A percentile compares a stretch with the other conserved stretches of the same genome.
phyloP scores from a whole-genome alignment of 768 basidiomycete genomes.

The Cyathus striatus region DNA sequence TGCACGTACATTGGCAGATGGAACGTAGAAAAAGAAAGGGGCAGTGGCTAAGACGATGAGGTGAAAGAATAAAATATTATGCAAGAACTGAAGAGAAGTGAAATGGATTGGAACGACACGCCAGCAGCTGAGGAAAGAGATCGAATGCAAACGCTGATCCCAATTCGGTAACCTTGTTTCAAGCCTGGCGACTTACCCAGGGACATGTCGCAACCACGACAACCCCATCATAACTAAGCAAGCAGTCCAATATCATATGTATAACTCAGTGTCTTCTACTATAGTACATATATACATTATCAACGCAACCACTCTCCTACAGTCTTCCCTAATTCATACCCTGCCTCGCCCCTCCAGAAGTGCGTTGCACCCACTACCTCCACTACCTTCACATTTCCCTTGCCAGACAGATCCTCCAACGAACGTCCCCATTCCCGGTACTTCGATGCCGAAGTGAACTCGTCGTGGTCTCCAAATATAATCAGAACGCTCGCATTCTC shows the following conservation, averaged over 20 bases:
- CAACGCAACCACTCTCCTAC: slow-evolving; percentile 31
- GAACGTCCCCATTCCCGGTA: slow-evolving; percentile 56
- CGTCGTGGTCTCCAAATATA: slow-evolving; percentile 63
- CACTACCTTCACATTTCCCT: slow-evolving; percentile 21
- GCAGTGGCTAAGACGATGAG: slow-evolving; percentile 4
- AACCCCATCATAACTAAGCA: no score
- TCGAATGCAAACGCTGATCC: no score
- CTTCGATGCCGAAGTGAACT: slow-evolving; percentile 54
- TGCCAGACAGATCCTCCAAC: slow-evolving; percentile 3
- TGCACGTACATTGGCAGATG: slow-evolving; percentile 25
- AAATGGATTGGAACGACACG: no score
- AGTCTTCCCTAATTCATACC: slow-evolving; percentile 16
- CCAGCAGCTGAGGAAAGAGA: no score
- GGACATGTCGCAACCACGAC: no score
- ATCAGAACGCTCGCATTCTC: slow-evolving; percentile 49
- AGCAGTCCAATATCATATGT: no score
- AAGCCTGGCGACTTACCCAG: no score
- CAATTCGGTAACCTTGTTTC: slow-evolving; percentile 14
- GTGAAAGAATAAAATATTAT: slow-evolving; percentile 5
- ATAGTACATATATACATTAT: slow-evolving; percentile 4
- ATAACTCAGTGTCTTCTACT: no score
- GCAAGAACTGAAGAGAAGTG: slow-evolving; percentile 10
- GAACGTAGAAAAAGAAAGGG: neutral
- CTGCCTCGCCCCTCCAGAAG: slow-evolving; percentile 53
- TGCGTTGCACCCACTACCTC: slow-evolving; percentile 51